A percentile compares a stretch with the other conserved stretches of the same genome.
Conservation (phyloP, 805 yeast genomes). For the Metschnikowia sp. region DNA sequence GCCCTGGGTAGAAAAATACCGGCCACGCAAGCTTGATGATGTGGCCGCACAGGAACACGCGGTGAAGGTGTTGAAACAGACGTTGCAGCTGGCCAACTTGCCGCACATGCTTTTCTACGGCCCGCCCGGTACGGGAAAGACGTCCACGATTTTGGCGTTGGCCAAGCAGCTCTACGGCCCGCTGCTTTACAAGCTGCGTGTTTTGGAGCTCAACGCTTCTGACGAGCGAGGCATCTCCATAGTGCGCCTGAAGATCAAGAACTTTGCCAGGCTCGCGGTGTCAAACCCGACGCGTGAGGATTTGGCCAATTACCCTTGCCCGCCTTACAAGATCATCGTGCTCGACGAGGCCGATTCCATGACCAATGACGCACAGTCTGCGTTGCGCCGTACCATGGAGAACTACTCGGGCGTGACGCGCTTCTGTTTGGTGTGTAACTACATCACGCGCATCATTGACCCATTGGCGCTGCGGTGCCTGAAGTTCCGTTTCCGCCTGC, state of each 20-base stretch:
- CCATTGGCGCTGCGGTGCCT: constrained; percentile 97
- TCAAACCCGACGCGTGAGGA: constrained; percentile 76
- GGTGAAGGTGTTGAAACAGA: constrained; percentile 73
- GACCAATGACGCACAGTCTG: constrained; percentile 96
- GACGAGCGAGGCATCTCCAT: constrained; percentile 90
- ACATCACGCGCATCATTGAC: constrained; percentile 93
- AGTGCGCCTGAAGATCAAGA: constrained; percentile 80
- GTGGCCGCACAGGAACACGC: constrained; percentile 92
- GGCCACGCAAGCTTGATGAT: constrained; percentile 84
- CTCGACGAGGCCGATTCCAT: constrained; percentile 96
- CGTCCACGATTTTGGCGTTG: constrained; percentile 81
- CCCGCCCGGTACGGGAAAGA: constrained; percentile 92
- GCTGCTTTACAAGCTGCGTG: constrained; percentile 60
- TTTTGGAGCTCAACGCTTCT: constrained; percentile 81
- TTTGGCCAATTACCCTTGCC: constrained; percentile 79
- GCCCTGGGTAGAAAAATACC: constrained; percentile 90
- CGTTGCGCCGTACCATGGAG: constrained; percentile 92
- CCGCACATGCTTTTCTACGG: constrained; percentile 94
- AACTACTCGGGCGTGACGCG: constrained; percentile 83
- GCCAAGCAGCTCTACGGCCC: constrained; percentile 80
- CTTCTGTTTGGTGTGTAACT: constrained; percentile 92
- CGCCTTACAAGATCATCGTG: constrained; percentile 91
- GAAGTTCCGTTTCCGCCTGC: constrained; percentile 82
- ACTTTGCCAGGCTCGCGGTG: constrained; percentile 80
- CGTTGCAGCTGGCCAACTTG: constrained; percentile 73